These are phyloP conservation scores for Lepidium campestre DNA, from an alignment of 441 rosid species.

Conservation along the genomic window DNA sequence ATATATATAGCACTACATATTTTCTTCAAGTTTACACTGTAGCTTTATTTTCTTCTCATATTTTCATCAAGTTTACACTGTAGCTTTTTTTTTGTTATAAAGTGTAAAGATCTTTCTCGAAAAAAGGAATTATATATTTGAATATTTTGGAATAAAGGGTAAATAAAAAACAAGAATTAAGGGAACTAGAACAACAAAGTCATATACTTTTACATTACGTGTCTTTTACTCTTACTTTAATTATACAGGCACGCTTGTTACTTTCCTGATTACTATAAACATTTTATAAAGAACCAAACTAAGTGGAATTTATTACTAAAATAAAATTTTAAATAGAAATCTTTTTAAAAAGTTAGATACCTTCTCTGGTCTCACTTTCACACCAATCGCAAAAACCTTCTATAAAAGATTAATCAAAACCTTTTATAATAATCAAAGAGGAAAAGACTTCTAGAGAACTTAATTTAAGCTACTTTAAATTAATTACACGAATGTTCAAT, in stretches of 20 bases:
- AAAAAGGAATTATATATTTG: not conserved
- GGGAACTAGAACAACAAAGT: conserved; percentile 4
- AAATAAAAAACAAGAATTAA: not conserved
- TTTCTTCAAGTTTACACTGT: no score
- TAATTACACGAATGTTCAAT: not conserved
- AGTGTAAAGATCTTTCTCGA: conserved; percentile 16
- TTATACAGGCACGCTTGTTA: conserved; percentile 9
- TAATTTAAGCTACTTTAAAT: not conserved
- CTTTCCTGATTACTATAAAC: conserved; percentile 3
- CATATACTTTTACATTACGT: conserved; percentile 22
- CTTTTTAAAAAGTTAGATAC: conserved; percentile 2
- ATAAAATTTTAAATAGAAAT: no score
- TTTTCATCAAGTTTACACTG: not conserved
- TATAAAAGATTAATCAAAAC: not conserved
- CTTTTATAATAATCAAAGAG: not conserved
- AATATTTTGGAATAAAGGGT: not conserved
- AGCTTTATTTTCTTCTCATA: no score
- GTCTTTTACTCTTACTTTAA: conserved; percentile 8
- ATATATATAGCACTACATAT: no score
- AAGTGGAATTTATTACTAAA: no score
- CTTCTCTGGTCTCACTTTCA: conserved; percentile 25
- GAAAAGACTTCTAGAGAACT: conserved; percentile 16
- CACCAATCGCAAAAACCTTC: conserved; percentile 8
- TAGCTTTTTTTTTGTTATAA: no score
- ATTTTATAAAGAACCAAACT: not conserved